Evolutionary conservation across 345 rosid species (phyloP), one percentile per base, ranked within the genome.

Genomic region (Corchorus olitorius): DNA sequence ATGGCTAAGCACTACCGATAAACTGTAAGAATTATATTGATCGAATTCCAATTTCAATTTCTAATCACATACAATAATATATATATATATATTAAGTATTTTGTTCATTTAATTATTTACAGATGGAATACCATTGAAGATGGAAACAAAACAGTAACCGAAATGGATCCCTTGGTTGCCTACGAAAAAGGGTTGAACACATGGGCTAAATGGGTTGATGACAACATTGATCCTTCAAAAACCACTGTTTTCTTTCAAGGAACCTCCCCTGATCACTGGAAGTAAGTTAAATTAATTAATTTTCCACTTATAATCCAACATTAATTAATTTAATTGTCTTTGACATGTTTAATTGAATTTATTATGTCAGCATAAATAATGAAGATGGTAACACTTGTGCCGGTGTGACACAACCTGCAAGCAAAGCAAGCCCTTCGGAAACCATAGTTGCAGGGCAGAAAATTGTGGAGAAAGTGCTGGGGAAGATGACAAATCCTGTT

Each of bases 211-310:
- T 92, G 93, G 97, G 79, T 87, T 7, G 88, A 86, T 59, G 22
- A 56, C 13, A 83, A 86, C 54, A 63, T 86, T n/a, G 85, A 90
- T 79, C 66, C 83, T 46, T 53, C 81, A 1, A 70, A 88, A 76
- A 92, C 97, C 22, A 78, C 72, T 19, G 87, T 90, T 73, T 81
- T 90, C 79, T 92, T 86, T 73, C 97, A 90, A 75, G 94, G 94
- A 6, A 82, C 90, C 58, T 92, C 94, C 4, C 95, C 95, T 1
- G 88, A 88, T 61, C 93, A 89, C 45, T 15, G 8, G n/a, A 43
- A 52, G 91, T 89, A 77, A 83, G n/a, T n/a, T n/a, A n/a, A n/a
- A n/a, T n/a, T n/a, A n/a, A n/a, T n/a, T n/a, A n/a, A n/a, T n/a
- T n/a, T n/a, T n/a, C n/a, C n/a, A n/a, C n/a, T n/a, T n/a, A n/a